Evolutionary conservation across 1,139 yeast genomes (phyloP), one percentile per base, ranked within the genome.

Genomic region (Yamadazyma aaseri): DNA sequence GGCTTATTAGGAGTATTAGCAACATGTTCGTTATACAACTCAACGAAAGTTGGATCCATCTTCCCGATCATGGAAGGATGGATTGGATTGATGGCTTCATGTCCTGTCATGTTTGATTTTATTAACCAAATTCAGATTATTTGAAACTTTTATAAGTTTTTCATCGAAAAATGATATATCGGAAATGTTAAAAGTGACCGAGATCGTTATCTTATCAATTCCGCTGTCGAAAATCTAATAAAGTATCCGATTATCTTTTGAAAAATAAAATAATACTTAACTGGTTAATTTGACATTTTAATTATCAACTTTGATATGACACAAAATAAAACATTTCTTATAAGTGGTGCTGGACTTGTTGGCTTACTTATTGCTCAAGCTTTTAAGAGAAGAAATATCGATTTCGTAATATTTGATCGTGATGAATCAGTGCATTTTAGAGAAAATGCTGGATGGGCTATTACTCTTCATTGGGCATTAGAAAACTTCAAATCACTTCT

Each of bases 11-110:
- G 60, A 27, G 57, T 52, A 26, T 53, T 42, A 20, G 56, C 50
- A 37, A 70, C 51, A 36, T 57, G 45, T 24, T 50, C 45, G 31
- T 57, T 48, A 50, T 60, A 66, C 41, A 66, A 62, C 15, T 53
- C 46, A 11, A 62, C 56, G 42, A 66, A 66, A 32, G 56, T 61
- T 3, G 67, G 65, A 36, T 50, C 55, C 29, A 50, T 31, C 27
- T 42, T 44, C 11, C 40, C 46, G 3, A 26, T 38, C 49, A 59
- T 53, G 0, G 54, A 44, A 5, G 47, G 46, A 39, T 52, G 52
- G 34, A 58, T 42, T 29, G 50, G 44, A 39, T 55, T 51, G n/a
- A 66, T 60, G 12, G 48, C 44, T 33, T 43, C 47, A 31, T 43
- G 47, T 3, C 41, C 41, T 2, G 39, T 17, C 38, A 35, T 38